Evolutionary conservation across 176 grass and related monocot species (phyloP), one percentile per base, ranked within the genome.

Genomic region (Saccharum spontaneum): DNA sequence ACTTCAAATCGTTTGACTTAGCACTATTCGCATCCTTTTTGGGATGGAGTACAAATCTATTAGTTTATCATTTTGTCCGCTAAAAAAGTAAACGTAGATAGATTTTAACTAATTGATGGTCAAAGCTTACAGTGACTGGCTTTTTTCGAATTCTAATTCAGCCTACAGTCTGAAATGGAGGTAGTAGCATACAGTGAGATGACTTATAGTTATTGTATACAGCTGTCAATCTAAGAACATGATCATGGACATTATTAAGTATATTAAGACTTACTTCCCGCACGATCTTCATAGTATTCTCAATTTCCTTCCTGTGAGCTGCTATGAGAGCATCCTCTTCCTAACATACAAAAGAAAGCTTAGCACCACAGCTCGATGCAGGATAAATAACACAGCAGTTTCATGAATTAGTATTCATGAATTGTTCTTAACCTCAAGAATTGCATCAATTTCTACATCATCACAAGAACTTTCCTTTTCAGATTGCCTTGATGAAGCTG

Each of bases 261-360:
- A 67, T 3, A 67, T 67, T 39, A 84, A 64, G 79, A 89, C 87
- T 92, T 92, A 97, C 97, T 81, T 99, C 97, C 0, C 97, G 97
- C 30, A 99, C 94, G 1, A 99, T 99, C 86, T 99, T 94, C 97
- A 99, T 99, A 28, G 97, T 99, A 87, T 94, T 99, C 79, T 99
- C 94, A 13, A 99, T 99, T 88, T 99, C 97, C 85, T 96, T 99
- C 88, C 94, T 92, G 82, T 99, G 97, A 77, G 97, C 92, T 52
- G 97, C 97, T 79, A 99, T 99, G 36, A 99, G 86, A 73, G 92
- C 94, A 73, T 99, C 97, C 87, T 97, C 97, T 90, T 99, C 97
- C 97, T 99, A 66, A 85, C 17, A 89, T 76, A 81, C 74, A 76
- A 76, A 79, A 90, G 22, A 63, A 76, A 73, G 31, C 43, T 63